Conservation (phyloP, 1,139 yeast genomes). For the Hemisphaericaspora lyxosophila region DNA sequence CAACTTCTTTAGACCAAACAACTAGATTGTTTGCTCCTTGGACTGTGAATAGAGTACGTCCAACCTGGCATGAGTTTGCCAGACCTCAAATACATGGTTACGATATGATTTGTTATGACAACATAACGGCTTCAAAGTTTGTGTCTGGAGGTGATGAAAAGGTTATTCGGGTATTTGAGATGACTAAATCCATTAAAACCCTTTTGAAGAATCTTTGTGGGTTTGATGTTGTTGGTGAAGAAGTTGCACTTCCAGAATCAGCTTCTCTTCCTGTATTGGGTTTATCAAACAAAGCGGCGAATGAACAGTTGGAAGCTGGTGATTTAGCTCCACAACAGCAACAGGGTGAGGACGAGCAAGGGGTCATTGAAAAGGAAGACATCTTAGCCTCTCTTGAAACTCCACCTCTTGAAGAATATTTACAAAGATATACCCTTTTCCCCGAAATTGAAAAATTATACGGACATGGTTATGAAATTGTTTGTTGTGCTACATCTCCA, state of each 20-base stretch:
- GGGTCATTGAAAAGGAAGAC: constrained; percentile 42
- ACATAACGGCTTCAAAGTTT: constrained; percentile 60
- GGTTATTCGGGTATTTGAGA: constrained; percentile 82
- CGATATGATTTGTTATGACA: constrained; percentile 85
- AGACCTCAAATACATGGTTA: constrained; percentile 98
- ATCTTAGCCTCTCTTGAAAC: constrained; percentile 42
- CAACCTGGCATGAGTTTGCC: constrained; percentile 87
- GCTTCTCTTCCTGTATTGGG: constrained; percentile 95
- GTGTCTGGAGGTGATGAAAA: constrained; percentile 98
- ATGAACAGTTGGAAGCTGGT: constrained; percentile 45
- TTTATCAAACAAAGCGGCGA: constrained; percentile 84
- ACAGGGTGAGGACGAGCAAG: constrained; percentile 36
- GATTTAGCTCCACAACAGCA: constrained; percentile 36
- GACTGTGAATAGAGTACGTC: constrained; percentile 29
- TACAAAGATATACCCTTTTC: constrained; percentile 90
- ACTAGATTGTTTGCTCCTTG: constrained; percentile 78
- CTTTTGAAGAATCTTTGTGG: constrained; percentile 58
- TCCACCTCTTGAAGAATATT: constrained; percentile 86
- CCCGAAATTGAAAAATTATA: constrained; percentile 93
- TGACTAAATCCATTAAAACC: constrained; percentile 76
- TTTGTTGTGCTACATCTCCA: constrained; percentile 72
- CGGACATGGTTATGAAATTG: constrained; percentile 96
- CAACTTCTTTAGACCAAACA: constrained; percentile 89
- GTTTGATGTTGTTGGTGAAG: constrained; percentile 29
- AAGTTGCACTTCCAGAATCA: constrained; percentile 55